Percentiles rank a stretch among this genome's conserved stretches.
These are phyloP conservation scores for Oryza rufipogon DNA, from an alignment of 176 grass and related monocot species.

Conservation along the genomic window DNA sequence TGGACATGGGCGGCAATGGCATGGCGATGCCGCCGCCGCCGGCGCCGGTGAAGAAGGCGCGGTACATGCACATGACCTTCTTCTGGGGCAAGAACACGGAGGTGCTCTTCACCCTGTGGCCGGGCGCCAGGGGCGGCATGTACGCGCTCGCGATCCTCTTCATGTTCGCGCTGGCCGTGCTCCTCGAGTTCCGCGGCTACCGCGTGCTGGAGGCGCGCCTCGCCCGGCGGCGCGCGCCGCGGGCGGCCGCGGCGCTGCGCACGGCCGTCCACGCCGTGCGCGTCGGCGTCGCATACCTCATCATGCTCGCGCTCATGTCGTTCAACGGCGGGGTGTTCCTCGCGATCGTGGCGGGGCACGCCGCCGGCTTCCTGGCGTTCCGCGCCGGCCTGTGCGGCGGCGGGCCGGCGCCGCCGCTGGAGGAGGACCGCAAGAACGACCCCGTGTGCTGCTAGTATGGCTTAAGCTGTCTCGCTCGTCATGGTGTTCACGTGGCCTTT, in stretches of 20 bases:
- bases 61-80: slow-evolving; percentile 88
- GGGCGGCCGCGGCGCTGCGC: slow-evolving; percentile 31
- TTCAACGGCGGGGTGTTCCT: slow-evolving; percentile 85
- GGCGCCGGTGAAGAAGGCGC: slow-evolving; percentile 11
- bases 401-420: slow-evolving; percentile 21
- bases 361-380: slow-evolving; percentile 57
- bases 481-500: background rate
- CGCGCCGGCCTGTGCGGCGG: slow-evolving; percentile 38
- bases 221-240: background rate
- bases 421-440: slow-evolving; percentile 21
- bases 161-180: slow-evolving; percentile 49
- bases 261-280: slow-evolving; percentile 49
- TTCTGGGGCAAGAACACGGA: slow-evolving; percentile 84
- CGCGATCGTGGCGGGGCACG: slow-evolving; percentile 54
- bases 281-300: slow-evolving; percentile 61
- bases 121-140: slow-evolving; percentile 65
- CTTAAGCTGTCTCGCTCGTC: too few relatives aligned
- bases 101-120: slow-evolving; percentile 77
- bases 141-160: slow-evolving; percentile 67
- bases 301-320: slow-evolving; percentile 95
- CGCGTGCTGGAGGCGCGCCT: slow-evolving; percentile 37
- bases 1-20: slow-evolving; percentile 38
- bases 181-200: slow-evolving; percentile 58
- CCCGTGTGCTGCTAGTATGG: slow-evolving; percentile 16
- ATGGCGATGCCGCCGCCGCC: background rate